Evolutionary conservation across 768 basidiomycete species (phyloP).

Genomic region (Auriscalpium vulgare): DNA sequence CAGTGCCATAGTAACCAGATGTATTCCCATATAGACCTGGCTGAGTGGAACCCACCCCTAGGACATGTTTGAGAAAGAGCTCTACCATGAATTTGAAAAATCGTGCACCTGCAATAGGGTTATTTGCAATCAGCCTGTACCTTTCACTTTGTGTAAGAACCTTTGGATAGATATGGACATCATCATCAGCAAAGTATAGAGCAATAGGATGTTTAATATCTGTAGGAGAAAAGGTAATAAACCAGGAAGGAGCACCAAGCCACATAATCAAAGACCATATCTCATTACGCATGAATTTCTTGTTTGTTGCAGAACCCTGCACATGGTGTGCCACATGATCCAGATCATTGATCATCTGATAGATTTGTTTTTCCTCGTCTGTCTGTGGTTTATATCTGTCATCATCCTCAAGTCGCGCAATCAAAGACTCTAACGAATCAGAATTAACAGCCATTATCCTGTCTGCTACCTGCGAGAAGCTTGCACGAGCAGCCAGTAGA

Average conservation of each 20-base stretch:
- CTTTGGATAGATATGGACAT: not conserved
- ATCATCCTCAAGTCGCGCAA: not conserved
- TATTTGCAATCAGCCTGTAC: not conserved
- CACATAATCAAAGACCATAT: conserved; percentile 12
- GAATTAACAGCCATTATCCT: conserved; percentile 1
- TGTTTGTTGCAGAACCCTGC: conserved; percentile 7
- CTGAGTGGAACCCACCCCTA: not conserved
- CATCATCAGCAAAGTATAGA: conserved; percentile 11
- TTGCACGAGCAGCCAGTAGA: conserved; percentile 3
- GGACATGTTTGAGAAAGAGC: conserved; percentile 11
- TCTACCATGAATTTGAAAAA: conserved; percentile 16
- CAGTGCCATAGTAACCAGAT: conserved; percentile 15
- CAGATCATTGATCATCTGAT: conserved; percentile 5
- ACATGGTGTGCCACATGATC: conserved; percentile 13
- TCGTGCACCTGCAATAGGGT: conserved; percentile 13
- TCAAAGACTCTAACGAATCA: not conserved
- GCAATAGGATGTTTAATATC: conserved; percentile 14
- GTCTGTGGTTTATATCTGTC: conserved; percentile 2
- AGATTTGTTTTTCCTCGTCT: conserved; percentile 2
- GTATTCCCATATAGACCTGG: conserved; percentile 13
- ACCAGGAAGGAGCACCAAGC: conserved; percentile 14
- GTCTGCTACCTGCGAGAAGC: conserved; percentile 4
- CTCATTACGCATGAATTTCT: conserved; percentile 13
- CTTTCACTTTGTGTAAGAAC: not conserved
- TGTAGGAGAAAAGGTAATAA: conserved; percentile 17